A percentile compares a stretch with the other conserved stretches of the same genome.
These are phyloP conservation scores for Penicillium subrubescens DNA, from an alignment of 495 filamentous ascomycete genomes.

Conservation along the genomic window DNA sequence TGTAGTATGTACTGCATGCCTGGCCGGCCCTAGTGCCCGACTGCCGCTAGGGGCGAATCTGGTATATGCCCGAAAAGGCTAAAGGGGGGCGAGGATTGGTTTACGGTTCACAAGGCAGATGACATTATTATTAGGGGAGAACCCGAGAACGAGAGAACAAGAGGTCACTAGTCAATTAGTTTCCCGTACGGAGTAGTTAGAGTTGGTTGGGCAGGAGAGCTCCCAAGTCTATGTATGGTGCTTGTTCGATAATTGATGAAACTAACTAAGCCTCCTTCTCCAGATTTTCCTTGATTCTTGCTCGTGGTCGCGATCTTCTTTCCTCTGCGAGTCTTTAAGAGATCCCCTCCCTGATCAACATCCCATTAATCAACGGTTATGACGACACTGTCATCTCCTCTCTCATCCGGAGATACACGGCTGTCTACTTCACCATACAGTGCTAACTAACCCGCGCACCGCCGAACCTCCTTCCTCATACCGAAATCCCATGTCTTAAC, in stretches of 20 bases:
- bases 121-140: neutral
- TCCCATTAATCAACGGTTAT: neutral
- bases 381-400: neutral
- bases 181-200: neutral
- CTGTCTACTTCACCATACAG: neutral
- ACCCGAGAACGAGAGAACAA: neutral
- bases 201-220: neutral
- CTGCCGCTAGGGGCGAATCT: neutral
- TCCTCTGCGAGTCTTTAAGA: neutral
- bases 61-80: constrained; percentile 1
- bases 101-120: neutral
- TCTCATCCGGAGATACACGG: constrained; percentile 1
- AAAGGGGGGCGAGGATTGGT: constrained; percentile 2
- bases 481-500: constrained; percentile 8
- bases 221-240: neutral
- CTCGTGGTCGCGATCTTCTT: neutral
- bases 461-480: neutral
- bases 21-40: constrained; percentile 9
- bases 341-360: neutral
- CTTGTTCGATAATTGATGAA: neutral
- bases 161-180: neutral
- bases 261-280: neutral
- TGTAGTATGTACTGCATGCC: neutral
- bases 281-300: neutral
- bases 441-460: neutral